These are phyloP conservation scores for Phytophthora podocarpi DNA, from an alignment of 352 stramenopile genomes.

Conservation along the genomic window DNA sequence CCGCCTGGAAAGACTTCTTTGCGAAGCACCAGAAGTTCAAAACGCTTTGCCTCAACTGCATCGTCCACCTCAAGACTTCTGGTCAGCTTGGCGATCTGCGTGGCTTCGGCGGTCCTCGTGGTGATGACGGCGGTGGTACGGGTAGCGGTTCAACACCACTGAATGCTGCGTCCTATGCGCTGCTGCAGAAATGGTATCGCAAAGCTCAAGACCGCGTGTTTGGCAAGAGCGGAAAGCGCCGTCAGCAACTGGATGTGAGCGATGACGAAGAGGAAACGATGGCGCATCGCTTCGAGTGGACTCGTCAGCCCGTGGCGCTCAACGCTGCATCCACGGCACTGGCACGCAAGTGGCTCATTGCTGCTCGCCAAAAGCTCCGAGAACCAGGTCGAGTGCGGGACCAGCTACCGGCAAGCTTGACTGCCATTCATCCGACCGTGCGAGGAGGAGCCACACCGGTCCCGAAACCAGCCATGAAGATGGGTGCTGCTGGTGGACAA, in stretches of 20 bases:
- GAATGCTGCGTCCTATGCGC: slow-evolving; percentile 83
- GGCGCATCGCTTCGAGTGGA: slow-evolving; percentile 75
- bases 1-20: slow-evolving; percentile 96
- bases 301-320: slow-evolving; percentile 66
- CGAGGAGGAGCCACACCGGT: slow-evolving; percentile 61
- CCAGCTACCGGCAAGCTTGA: slow-evolving; percentile 58
- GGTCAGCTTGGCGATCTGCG: slow-evolving; percentile 29
- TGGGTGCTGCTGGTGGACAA: slow-evolving; percentile 69
- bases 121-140: slow-evolving; percentile 27
- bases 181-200: slow-evolving; percentile 93
- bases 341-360: slow-evolving; percentile 81
- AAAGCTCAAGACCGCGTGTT: slow-evolving; percentile 91
- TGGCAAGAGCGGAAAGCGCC: slow-evolving; percentile 65
- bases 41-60: slow-evolving; percentile 94
- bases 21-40: slow-evolving; percentile 93
- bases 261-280: slow-evolving; percentile 88
- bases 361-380: slow-evolving; percentile 64
- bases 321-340: slow-evolving; percentile 85
- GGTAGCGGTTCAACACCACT: slow-evolving; percentile 72
- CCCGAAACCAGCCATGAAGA: slow-evolving; percentile 75
- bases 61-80: slow-evolving; percentile 76
- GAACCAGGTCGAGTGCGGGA: slow-evolving; percentile 46
- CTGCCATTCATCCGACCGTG: slow-evolving; percentile 57
- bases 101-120: slow-evolving; percentile 22
- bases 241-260: slow-evolving; percentile 74